These are phyloP conservation scores for Limtongia smithiae DNA, from an alignment of 805 yeast genomes.

Conservation along the genomic window DNA sequence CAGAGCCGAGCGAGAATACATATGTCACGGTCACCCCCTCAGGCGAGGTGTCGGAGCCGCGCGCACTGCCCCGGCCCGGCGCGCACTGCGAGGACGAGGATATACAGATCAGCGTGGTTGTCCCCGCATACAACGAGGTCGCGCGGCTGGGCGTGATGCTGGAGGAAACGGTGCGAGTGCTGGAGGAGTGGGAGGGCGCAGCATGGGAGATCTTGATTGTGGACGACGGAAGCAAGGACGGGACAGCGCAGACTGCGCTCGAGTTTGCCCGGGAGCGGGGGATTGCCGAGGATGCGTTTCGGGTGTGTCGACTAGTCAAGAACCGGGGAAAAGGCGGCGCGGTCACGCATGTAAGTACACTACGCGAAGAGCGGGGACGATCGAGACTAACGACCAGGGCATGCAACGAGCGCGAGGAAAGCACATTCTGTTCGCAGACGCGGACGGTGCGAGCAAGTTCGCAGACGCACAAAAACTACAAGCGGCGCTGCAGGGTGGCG, in stretches of 20 bases:
- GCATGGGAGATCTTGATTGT: constrained; percentile 76
- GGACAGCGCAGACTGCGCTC: constrained; percentile 70
- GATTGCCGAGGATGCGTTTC: constrained; percentile 51
- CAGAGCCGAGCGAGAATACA: constrained; percentile 14
- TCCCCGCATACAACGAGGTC: constrained; percentile 93
- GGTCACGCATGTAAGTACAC: constrained; percentile 62
- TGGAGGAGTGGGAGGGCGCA: constrained; percentile 24
- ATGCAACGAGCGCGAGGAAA: constrained; percentile 69
- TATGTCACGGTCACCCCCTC: constrained; percentile 6
- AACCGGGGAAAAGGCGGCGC: constrained; percentile 98
- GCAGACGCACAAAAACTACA: constrained; percentile 47
- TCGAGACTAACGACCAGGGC: no score
- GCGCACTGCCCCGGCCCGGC: constrained; percentile 2
- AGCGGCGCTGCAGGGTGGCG: constrained; percentile 41
- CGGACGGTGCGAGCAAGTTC: constrained; percentile 92
- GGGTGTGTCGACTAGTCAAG: constrained; percentile 63
- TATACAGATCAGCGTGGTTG: constrained; percentile 66
- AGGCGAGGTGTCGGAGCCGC: constrained; percentile 3
- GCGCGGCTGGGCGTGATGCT: constrained; percentile 67
- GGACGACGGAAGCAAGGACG: constrained; percentile 88
- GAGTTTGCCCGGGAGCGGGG: constrained; percentile 47
- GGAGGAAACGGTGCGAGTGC: constrained; percentile 49
- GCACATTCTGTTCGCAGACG: constrained; percentile 85
- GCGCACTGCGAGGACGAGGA: not conserved
- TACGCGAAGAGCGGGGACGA: no score